Evolutionary conservation across 177 flowering plant genomes (phyloP).

Genomic region (Vitis hybrid): DNA sequence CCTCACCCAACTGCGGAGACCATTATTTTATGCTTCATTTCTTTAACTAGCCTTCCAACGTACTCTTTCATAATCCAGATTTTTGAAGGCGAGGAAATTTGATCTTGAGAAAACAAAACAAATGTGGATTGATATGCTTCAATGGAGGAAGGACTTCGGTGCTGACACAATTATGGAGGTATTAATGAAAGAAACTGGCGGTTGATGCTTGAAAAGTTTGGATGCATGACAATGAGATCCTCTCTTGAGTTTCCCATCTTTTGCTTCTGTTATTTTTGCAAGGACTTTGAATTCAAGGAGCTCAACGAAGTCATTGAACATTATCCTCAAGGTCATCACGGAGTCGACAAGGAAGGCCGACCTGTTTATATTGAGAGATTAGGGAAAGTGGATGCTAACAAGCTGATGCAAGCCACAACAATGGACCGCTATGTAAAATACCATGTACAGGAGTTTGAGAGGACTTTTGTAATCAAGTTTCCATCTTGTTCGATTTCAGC

Average conservation of each 20-base stretch:
- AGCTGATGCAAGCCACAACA: slow-evolving; percentile 82
- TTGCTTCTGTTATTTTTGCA: slow-evolving; percentile 1
- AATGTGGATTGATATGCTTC: slow-evolving; percentile 65
- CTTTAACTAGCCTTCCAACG: background rate
- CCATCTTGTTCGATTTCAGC: slow-evolving; percentile 94
- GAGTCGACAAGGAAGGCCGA: slow-evolving; percentile 88
- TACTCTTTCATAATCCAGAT: slow-evolving; percentile 23
- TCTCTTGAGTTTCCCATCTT: background rate
- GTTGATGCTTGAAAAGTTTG: background rate
- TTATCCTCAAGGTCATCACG: slow-evolving; percentile 97
- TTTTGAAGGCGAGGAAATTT: slow-evolving; percentile 62
- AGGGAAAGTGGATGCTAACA: slow-evolving; percentile 76
- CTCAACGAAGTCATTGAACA: slow-evolving; percentile 53
- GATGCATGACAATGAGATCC: background rate
- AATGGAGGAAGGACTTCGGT: slow-evolving; percentile 66
- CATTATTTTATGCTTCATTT: background rate
- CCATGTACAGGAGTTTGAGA: slow-evolving; percentile 93
- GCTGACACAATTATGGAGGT: slow-evolving; percentile 63
- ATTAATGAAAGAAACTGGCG: background rate
- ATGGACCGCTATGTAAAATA: slow-evolving; percentile 86
- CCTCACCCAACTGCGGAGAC: background rate
- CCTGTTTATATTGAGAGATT: slow-evolving; percentile 83
- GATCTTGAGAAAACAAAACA: slow-evolving; percentile 57
- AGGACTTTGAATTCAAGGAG: slow-evolving; percentile 87
- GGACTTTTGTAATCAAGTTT: slow-evolving; percentile 66